These are phyloP conservation scores for Colletotrichum sp. DNA, from an alignment of 2,329 filamentous ascomycete species.

Conservation along the genomic window DNA sequence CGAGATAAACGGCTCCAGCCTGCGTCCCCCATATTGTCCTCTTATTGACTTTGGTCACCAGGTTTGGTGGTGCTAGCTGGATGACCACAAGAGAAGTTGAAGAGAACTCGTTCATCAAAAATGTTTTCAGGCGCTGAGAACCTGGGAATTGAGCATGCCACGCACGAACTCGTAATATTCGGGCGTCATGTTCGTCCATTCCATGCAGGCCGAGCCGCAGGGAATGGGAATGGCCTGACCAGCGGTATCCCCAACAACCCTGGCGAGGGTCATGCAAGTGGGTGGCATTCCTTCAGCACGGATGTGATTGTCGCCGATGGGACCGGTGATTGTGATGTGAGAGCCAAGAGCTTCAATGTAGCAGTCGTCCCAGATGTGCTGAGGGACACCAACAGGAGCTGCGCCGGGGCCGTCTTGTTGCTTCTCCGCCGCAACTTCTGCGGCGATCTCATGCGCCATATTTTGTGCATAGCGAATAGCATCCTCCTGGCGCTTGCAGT, in stretches of 20 bases:
- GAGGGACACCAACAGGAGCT: not conserved
- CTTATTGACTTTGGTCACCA: not conserved
- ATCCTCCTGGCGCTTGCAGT: not conserved
- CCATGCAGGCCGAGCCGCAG: not conserved
- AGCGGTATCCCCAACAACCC: not conserved
- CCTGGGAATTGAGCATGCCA: not conserved
- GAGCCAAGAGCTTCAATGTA: not conserved
- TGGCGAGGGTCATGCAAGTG: not conserved
- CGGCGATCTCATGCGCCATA: not conserved
- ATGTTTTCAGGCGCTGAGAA: not conserved
- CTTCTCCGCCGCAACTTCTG: not conserved
- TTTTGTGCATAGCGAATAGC: not conserved
- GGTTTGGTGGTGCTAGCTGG: fast-evolving
- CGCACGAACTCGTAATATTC: not conserved
- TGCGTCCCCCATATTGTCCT: not conserved
- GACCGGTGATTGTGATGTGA: not conserved
- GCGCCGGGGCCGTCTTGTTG: not conserved
- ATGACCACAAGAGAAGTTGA: not conserved
- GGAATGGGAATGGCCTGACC: not conserved
- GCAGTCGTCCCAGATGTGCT: not conserved
- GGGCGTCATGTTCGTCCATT: not conserved
- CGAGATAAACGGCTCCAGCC: not conserved
- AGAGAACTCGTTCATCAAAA: not conserved
- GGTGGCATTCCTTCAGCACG: not conserved
- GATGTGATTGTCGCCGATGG: not conserved